phyloP scores from a whole-genome alignment of 2,329 filamentous ascomycete genomes.

The Massarina eburnea region DNA sequence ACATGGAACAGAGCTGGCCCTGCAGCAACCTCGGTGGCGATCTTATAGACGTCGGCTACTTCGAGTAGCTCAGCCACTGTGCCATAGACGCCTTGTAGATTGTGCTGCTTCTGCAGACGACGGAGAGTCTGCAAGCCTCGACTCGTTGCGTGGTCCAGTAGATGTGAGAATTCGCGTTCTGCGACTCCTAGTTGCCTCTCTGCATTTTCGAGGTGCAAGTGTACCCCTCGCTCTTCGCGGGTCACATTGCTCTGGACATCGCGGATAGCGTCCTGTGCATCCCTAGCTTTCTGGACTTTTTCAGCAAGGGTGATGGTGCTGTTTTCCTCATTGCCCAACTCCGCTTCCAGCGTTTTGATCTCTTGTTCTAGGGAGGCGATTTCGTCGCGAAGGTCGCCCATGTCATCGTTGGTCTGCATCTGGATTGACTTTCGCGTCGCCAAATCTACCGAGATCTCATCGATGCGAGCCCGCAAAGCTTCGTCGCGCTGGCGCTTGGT shows the following conservation, averaged over 20 bases:
- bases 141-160: slow-evolving; percentile 87
- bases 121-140: slow-evolving; percentile 85
- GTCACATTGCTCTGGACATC: slow-evolving; percentile 87
- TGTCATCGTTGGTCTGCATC: slow-evolving; percentile 82
- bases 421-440: slow-evolving; percentile 81
- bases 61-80: slow-evolving; percentile 91
- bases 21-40: slow-evolving; percentile 89
- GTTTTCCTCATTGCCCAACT: slow-evolving; percentile 77
- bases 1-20: slow-evolving; percentile 94
- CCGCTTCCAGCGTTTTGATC: slow-evolving; percentile 68
- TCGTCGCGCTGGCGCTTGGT: slow-evolving; percentile 86
- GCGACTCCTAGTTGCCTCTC: slow-evolving; percentile 75
- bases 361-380: slow-evolving; percentile 74
- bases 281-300: slow-evolving; percentile 74
- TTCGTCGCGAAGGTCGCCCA: slow-evolving; percentile 67
- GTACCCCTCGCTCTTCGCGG: slow-evolving; percentile 85
- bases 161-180: slow-evolving; percentile 74
- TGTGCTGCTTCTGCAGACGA: slow-evolving; percentile 74
- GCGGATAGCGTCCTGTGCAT: slow-evolving; percentile 73
- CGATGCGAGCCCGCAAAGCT: slow-evolving; percentile 78
- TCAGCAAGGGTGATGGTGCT: slow-evolving; percentile 72
- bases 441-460: slow-evolving; percentile 74
- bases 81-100: slow-evolving; percentile 85
- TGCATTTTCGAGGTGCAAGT: slow-evolving; percentile 73
- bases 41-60: slow-evolving; percentile 79